Conservation (phyloP, 2,329 filamentous ascomycete species). For the Aspergillus ustus region DNA sequence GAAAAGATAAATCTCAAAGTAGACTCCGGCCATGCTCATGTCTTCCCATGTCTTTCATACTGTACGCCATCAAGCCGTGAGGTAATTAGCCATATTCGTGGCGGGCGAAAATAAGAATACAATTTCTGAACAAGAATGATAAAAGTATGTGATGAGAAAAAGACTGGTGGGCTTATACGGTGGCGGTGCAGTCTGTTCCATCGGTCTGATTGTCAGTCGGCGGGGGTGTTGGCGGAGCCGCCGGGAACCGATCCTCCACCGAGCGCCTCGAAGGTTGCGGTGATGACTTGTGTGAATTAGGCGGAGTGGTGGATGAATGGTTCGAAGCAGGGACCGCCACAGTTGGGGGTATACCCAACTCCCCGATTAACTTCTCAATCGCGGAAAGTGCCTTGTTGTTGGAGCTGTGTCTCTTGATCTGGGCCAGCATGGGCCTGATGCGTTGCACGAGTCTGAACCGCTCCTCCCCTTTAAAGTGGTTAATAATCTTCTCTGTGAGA, state of each 20-base stretch:
- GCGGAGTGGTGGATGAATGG: slow-evolving; percentile 44
- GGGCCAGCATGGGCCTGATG: slow-evolving; percentile 65
- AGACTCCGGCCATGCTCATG: slow-evolving; percentile 27
- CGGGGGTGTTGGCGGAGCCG: slow-evolving; percentile 66
- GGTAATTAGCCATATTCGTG: slow-evolving; percentile 37
- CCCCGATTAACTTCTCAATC: slow-evolving; percentile 62
- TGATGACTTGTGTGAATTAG: slow-evolving; percentile 46
- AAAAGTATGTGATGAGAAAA: slow-evolving; percentile 32
- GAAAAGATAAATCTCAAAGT: slow-evolving; percentile 26
- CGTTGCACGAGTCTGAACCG: slow-evolving; percentile 64
- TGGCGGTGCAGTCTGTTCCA: slow-evolving; percentile 38
- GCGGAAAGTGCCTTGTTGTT: slow-evolving; percentile 68
- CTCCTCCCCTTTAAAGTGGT: slow-evolving; percentile 64
- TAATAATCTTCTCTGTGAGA: slow-evolving; percentile 76
- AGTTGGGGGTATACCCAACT: slow-evolving; percentile 33
- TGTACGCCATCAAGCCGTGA: slow-evolving; percentile 42
- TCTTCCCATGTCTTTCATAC: slow-evolving; percentile 23
- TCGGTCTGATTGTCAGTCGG: slow-evolving; percentile 72
- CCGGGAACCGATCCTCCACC: slow-evolving; percentile 55
- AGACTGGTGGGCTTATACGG: slow-evolving; percentile 24
- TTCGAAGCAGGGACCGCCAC: slow-evolving; percentile 33
- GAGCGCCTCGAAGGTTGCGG: slow-evolving; percentile 41
- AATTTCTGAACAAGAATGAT: slow-evolving; percentile 16
- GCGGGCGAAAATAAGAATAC: slow-evolving; percentile 42
- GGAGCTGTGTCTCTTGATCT: slow-evolving; percentile 65